Evolutionary conservation across 1,139 yeast genomes (phyloP), one percentile per base, ranked within the genome.

Genomic region (Hemisphaericaspora subhashii): DNA sequence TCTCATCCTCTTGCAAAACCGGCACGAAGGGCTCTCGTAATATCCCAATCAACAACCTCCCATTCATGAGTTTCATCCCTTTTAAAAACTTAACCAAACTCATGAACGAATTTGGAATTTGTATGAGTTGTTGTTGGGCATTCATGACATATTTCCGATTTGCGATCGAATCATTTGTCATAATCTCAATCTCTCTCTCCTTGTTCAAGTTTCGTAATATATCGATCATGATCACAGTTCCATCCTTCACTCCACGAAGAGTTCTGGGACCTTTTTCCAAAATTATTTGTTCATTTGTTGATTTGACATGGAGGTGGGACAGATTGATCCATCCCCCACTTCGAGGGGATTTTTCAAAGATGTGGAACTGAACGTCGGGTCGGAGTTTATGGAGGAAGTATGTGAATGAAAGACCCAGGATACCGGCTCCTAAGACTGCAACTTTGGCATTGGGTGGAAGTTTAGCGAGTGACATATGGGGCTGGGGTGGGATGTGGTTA

Each of bases 291-390:
- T 43, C 37, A n/a, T 35, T 12, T 6, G 42, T 29, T 6, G 38
- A 15, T 8, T 24, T 33, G 6, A 43, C 43, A 4, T 35, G 33
- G 5, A 45, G 24, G 3, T 21, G 13, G 1, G 50, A 39, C 0
- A 94, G 76, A 30, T 73, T 64, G 56, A 92, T 85, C 78, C 87
- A 89, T 0, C 98, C 98, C 13, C 97, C 97, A 5, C 79, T 65
- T 34, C 78, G 63, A 1, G 53, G 38, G 2, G 68, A 47, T 17
- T 72, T 58, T 50, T 92, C 98, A 44, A 73, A 75, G 0, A 92
- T 57, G 1, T 78, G 77, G 37, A 92, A 73, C 8, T 64, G 61
- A 15, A 87, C 51, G 56, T 88, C 96, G 0, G 92, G 92, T 36
- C 96, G 70, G 11, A 86, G 57, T 43, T 74, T 76, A 28, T 75